Conservation (phyloP, 2,329 filamentous ascomycete species). For the Pseudonectria buxi region DNA sequence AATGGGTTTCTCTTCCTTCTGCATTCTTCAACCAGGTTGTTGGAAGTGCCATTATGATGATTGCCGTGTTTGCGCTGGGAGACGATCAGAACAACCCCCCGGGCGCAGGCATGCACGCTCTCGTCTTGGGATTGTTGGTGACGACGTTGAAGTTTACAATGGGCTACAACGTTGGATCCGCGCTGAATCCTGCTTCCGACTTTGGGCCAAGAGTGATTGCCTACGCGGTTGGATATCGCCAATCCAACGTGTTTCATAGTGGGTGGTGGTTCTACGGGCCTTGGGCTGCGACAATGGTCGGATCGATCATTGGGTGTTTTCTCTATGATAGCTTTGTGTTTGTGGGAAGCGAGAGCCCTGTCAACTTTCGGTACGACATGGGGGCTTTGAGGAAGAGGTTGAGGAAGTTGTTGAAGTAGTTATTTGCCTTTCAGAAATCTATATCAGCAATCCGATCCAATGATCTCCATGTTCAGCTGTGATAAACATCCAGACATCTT, state of each 20-base stretch:
- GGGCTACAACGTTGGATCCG: constrained; percentile 31
- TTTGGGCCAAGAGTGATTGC: constrained; percentile 28
- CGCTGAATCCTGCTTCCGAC: constrained; percentile 32
- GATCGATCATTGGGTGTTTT: constrained; percentile 22
- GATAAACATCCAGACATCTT: no score
- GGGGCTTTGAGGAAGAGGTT: no score
- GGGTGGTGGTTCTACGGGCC: constrained; percentile 29
- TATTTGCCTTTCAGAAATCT: no score
- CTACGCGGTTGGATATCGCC: constrained; percentile 24
- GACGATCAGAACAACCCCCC: constrained; percentile 33
- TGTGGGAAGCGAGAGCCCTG: constrained; percentile 7
- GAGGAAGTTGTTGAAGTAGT: no score
- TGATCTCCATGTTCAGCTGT: no score
- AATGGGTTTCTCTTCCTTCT: constrained; percentile 16
- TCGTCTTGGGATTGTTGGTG: constrained; percentile 29
- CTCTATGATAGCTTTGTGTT: constrained; percentile 28
- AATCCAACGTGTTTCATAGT: constrained; percentile 20
- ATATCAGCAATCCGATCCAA: no score
- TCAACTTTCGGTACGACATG: constrained; percentile 1
- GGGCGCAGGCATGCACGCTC: constrained; percentile 30
- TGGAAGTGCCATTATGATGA: constrained; percentile 28
- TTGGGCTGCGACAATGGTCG: constrained; percentile 20
- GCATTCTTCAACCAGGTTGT: constrained; percentile 31
- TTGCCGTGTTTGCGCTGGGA: constrained; percentile 29
- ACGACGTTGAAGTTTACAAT: constrained; percentile 30